A percentile compares a stretch with the other conserved stretches of the same genome.
Conservation (phyloP, 2,329 filamentous ascomycete genomes). For the Juglanconis oblonga region DNA sequence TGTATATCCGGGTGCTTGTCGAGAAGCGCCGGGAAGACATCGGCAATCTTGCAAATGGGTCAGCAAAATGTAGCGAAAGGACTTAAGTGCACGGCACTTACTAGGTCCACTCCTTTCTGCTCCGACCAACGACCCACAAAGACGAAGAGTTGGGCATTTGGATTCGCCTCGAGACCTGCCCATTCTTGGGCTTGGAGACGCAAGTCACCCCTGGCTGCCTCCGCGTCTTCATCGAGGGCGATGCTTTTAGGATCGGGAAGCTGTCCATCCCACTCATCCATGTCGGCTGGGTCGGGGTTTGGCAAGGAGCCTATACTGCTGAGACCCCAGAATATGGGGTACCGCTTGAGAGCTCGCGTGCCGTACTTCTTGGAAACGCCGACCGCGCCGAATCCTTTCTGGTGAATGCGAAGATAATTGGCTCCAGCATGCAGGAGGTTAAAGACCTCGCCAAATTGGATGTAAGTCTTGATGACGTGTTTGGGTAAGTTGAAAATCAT, state of each 20-base stretch:
- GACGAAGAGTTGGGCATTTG: slow-evolving; percentile 62
- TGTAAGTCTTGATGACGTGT: slow-evolving; percentile 54
- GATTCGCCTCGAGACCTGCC: slow-evolving; percentile 60
- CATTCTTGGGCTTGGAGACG: slow-evolving; percentile 64
- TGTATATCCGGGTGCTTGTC: slow-evolving; percentile 59
- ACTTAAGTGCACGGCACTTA: slow-evolving; percentile 25
- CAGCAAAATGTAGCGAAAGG: background rate
- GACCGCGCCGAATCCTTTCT: slow-evolving; percentile 63
- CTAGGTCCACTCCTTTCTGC: slow-evolving; percentile 67
- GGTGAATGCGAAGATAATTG: slow-evolving; percentile 60
- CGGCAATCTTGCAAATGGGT: slow-evolving; percentile 46
- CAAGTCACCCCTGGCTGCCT: slow-evolving; percentile 49
- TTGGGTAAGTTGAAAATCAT: slow-evolving; percentile 60
- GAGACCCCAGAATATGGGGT: slow-evolving; percentile 65
- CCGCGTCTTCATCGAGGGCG: slow-evolving; percentile 53
- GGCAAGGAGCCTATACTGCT: slow-evolving; percentile 58
- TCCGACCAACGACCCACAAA: slow-evolving; percentile 68
- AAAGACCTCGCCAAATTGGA: slow-evolving; percentile 66
- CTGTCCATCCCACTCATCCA: slow-evolving; percentile 49
- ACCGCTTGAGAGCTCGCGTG: slow-evolving; percentile 44
- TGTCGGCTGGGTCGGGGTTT: slow-evolving; percentile 62
- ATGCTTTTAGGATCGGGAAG: slow-evolving; percentile 28
- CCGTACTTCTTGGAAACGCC: slow-evolving; percentile 66
- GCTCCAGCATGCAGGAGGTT: slow-evolving; percentile 59
- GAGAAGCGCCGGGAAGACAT: slow-evolving; percentile 62